Conservation (phyloP, 164 flowering plant genomes). For the Nymphaea colorata region DNA sequence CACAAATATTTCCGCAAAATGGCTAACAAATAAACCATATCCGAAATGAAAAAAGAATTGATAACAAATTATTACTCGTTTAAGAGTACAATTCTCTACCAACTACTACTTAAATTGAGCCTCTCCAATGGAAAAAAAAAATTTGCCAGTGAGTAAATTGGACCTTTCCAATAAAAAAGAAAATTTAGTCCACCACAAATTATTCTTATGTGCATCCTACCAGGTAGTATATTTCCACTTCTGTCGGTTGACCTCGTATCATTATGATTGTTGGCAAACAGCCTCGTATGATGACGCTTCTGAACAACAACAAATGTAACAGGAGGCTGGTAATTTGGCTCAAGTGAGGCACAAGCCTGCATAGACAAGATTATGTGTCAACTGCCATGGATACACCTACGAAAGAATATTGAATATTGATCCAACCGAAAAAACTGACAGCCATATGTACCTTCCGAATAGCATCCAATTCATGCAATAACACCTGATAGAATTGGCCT, state of each 20-base stretch:
- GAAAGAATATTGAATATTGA: neutral
- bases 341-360: slow-evolving; percentile 54
- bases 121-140: no score
- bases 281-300: slow-evolving; percentile 54
- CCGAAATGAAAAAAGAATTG: no score
- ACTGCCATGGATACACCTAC: neutral
- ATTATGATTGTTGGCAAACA: slow-evolving; percentile 35
- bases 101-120: no score
- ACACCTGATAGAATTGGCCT: slow-evolving; percentile 85
- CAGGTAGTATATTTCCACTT: slow-evolving; percentile 55
- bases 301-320: slow-evolving; percentile 62
- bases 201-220: slow-evolving; percentile 7
- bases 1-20: neutral
- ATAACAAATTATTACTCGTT: no score
- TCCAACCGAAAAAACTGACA: no score
- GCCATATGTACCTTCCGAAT: slow-evolving; percentile 51
- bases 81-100: no score
- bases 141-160: no score
- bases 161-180: no score
- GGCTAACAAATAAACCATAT: no score
- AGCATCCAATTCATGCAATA: slow-evolving; percentile 77
- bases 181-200: no score
- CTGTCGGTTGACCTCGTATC: slow-evolving; percentile 28
- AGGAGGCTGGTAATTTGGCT: slow-evolving; percentile 43
- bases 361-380: neutral